phyloP scores from a whole-genome alignment of 345 rosid species.

The Eucalyptus leucophloia region DNA sequence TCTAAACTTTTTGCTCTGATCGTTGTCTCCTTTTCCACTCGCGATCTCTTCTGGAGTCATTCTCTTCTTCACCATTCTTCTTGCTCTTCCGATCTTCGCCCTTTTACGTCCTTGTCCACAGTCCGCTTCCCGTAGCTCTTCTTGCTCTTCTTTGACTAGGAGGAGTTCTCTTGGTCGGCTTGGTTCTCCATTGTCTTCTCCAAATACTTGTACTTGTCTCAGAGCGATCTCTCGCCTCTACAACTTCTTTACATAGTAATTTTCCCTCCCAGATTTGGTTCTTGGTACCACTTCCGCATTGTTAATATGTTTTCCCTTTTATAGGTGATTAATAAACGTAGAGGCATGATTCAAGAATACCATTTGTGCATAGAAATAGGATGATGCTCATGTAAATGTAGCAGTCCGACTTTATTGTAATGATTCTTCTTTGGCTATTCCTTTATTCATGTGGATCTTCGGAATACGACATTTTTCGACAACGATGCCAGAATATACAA shows the following conservation, averaged over 20 bases:
- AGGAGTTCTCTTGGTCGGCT: not conserved
- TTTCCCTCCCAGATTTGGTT: not conserved
- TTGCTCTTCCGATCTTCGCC: not conserved
- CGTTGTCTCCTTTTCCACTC: not conserved
- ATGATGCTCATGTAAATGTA: not conserved
- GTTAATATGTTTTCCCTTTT: not conserved
- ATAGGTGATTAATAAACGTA: not conserved
- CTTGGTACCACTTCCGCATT: not conserved
- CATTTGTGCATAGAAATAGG: not conserved
- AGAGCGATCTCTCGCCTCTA: conserved; percentile 55
- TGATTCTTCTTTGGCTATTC: not conserved
- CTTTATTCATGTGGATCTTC: not conserved
- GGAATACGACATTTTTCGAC: not conserved
- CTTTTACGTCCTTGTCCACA: not conserved
- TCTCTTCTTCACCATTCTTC: not conserved
- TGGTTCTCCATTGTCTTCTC: not conserved
- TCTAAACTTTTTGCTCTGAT: not conserved
- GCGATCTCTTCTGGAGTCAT: not conserved
- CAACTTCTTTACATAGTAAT: conserved; percentile 35
- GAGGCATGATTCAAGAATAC: not conserved
- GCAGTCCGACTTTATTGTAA: not conserved
- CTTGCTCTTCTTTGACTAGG: not conserved
- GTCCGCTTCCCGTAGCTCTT: not conserved
- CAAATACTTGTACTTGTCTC: not conserved
- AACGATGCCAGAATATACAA: not conserved